Percentiles rank a stretch among this genome's conserved stretches.
Conservation (phyloP, 2,329 filamentous ascomycete species). For the Lachnellula hyalina region DNA sequence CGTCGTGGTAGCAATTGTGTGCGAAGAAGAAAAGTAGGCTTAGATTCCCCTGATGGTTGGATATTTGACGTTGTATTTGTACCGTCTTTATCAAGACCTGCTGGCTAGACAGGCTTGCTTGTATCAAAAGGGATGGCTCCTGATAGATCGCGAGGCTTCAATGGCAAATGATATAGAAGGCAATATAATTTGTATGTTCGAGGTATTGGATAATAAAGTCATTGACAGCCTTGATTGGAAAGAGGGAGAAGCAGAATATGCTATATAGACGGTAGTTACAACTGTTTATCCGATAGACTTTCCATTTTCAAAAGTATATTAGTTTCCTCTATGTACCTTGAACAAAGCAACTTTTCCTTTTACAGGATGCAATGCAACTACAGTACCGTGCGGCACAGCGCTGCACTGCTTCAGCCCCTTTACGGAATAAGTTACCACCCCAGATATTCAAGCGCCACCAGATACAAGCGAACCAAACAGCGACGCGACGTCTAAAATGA, state of each 20-base stretch:
- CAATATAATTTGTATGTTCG: neutral
- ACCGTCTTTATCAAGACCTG: neutral
- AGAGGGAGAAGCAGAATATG: neutral
- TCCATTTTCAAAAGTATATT: too few species aligned
- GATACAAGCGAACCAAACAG: too few species aligned
- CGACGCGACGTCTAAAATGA: too few species aligned
- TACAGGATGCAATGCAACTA: too few species aligned
- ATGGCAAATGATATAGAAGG: neutral
- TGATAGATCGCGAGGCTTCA: conserved; percentile 6
- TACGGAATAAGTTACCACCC: too few species aligned
- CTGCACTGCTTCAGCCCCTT: too few species aligned
- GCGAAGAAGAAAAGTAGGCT: conserved; percentile 49
- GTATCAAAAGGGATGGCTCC: neutral
- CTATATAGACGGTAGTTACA: too few species aligned
- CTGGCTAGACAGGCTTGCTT: neutral
- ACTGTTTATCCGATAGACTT: too few species aligned
- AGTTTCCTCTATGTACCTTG: too few species aligned
- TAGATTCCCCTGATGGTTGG: neutral
- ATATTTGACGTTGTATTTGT: neutral
- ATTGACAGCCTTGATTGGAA: neutral
- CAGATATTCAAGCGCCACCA: too few species aligned
- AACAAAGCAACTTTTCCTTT: too few species aligned
- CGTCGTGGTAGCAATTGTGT: conserved; percentile 72
- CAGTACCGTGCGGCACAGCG: too few species aligned
- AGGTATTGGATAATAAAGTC: neutral